Base-by-base conservation (phyloP, 306 rosid species). In the Ormosia emarginata region DNA sequence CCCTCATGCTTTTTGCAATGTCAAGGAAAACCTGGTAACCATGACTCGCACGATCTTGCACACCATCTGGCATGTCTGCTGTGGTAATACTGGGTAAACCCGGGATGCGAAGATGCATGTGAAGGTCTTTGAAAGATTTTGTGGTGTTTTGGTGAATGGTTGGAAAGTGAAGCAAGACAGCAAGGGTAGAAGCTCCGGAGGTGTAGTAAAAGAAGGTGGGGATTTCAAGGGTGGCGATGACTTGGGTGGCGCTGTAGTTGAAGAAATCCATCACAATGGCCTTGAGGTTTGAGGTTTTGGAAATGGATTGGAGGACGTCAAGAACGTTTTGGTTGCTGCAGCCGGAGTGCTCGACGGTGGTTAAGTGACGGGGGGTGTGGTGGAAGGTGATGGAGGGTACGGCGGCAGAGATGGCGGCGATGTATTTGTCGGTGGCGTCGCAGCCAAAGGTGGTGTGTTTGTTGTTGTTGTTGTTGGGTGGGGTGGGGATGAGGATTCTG, bases 191-290 rank as follows among this genome's bases (percentile, higher is more conserved):
- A 3, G 74, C 71, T 3, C 79, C 74, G 0, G 88, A 90, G 5
- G 67, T 72, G 36, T 84, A 78, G 75, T 82, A 91, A 70, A 75
- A 67, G 77, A 75, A 88, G 8, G 82, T 63, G 6, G 90, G 86
- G 49, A 89, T 71, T 29, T 77, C 34, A 7, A 89, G 85, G 2
- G 53, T 4, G 7, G 10, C 0, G 1, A 86, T 47, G 29, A 83
- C 88, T 3, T 69, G n/a, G 1, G 62, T 17, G 2, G 81, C 53
- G 1, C 3, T 6, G 29, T 18, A 41, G 82, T 90, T 81, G 66
- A 91, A 57, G 71, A 83, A 81, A 15, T 89, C 89, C n/a, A 88
- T 5, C 47, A 87, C 47, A 44, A 88, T 8, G 0, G 87, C 95
- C 18, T 64, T 53, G 32, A 61, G 46, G 32, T 58, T 59, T 0